A percentile compares a stretch with the other conserved stretches of the same genome.
These are phyloP conservation scores for Alternaria novae-zelandiae DNA, from an alignment of 2,329 filamentous ascomycete species.

Conservation along the genomic window DNA sequence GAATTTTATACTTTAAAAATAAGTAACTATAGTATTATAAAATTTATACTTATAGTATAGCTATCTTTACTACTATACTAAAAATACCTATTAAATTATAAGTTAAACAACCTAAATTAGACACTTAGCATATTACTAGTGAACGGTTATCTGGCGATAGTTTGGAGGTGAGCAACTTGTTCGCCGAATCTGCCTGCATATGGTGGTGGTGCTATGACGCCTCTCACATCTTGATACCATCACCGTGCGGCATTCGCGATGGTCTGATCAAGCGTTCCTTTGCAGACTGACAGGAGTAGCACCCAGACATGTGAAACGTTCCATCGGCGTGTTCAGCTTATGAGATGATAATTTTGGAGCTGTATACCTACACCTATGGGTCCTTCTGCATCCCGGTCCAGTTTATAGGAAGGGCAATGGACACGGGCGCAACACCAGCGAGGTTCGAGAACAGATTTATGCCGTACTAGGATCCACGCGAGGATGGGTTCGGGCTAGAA, in stretches of 20 bases:
- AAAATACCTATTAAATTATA: no score
- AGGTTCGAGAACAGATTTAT: background rate
- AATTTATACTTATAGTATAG: no score
- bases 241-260: background rate
- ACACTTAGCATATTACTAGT: background rate
- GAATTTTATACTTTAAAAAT: no score
- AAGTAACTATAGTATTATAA: no score
- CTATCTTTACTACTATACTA: no score
- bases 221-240: background rate
- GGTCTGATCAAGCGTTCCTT: background rate
- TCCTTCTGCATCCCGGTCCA: background rate
- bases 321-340: background rate
- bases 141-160: background rate
- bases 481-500: background rate
- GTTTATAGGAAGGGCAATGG: background rate
- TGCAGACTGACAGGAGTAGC: background rate
- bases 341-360: background rate
- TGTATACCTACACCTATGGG: background rate
- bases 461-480: background rate
- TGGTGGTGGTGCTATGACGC: background rate
- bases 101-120: no score
- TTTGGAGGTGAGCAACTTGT: constrained; percentile 15
- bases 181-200: background rate
- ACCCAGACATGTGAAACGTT: background rate
- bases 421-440: background rate